These are phyloP conservation scores for Fusarium tanahbumbuense DNA, from an alignment of 2,329 filamentous ascomycete species.

Conservation along the genomic window DNA sequence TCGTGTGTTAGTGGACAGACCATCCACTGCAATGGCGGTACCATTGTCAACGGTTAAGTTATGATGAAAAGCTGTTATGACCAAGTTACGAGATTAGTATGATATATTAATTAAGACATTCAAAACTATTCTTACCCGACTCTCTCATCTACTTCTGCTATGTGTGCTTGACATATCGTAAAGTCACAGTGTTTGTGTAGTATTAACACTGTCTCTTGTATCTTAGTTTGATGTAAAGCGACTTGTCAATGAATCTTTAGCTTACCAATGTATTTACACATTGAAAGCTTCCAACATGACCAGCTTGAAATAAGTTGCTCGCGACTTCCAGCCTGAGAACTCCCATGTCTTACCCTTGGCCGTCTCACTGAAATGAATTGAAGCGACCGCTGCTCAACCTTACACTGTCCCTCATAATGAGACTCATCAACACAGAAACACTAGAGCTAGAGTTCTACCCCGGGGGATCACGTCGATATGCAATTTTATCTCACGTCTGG, in stretches of 20 bases:
- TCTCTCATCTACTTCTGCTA: not conserved
- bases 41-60: slow-evolving; percentile 60
- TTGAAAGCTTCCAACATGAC: not conserved
- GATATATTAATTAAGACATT: not conserved
- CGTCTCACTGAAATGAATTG: not conserved
- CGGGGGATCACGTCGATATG: slow-evolving; percentile 39
- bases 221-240: not conserved
- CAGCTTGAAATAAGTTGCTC: not conserved
- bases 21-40: slow-evolving; percentile 65
- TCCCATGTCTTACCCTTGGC: too few relatives aligned
- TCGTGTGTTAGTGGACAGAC: slow-evolving; percentile 79
- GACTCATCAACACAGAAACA: slow-evolving; percentile 43
- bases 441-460: slow-evolving; percentile 38
- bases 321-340: too few relatives aligned
- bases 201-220: not conserved
- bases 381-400: not conserved
- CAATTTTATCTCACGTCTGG: slow-evolving; percentile 48
- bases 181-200: not conserved
- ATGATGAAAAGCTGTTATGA: not conserved
- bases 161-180: not conserved
- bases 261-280: not conserved
- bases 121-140: not conserved
- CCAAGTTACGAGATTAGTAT: not conserved
- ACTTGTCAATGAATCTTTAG: not conserved
- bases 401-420: slow-evolving; percentile 27